Conservation (phyloP, 1,139 yeast genomes). For the Saccharomyces hybrid region DNA sequence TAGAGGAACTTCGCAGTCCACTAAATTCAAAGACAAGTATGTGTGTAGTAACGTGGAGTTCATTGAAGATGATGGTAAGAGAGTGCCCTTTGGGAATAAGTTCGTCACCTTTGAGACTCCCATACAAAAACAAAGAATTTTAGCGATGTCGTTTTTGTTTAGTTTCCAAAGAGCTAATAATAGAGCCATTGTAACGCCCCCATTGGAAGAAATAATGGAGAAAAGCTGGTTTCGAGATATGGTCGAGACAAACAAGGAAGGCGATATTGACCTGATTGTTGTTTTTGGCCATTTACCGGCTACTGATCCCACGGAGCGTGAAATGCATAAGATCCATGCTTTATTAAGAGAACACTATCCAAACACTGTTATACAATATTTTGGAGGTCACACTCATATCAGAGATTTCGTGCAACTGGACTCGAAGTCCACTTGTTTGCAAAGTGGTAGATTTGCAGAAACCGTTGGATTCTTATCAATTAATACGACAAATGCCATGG, state of each 20-base stretch:
- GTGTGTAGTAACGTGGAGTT: conserved; percentile 79
- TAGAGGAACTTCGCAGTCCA: conserved; percentile 45
- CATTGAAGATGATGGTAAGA: conserved; percentile 40
- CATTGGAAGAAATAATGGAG: conserved; percentile 43
- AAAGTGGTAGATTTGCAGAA: conserved; percentile 89
- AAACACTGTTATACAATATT: conserved; percentile 61
- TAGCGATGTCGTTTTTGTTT: conserved; percentile 75
- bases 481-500: conserved; percentile 28
- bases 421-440: conserved; percentile 60
- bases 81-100: conserved; percentile 61
- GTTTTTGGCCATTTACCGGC: conserved; percentile 81
- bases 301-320: conserved; percentile 46
- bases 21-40: conserved; percentile 53
- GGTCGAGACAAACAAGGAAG: conserved; percentile 36
- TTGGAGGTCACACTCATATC: conserved; percentile 94
- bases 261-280: conserved; percentile 56
- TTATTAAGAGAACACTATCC: conserved; percentile 55
- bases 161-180: conserved; percentile 59
- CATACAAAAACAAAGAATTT: conserved; percentile 43
- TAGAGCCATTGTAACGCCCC: conserved; percentile 58
- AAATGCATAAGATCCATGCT: conserved; percentile 42
- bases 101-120: conserved; percentile 60
- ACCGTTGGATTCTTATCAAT: conserved; percentile 83
- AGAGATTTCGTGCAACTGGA: conserved; percentile 75
- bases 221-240: conserved; percentile 60